Evolutionary conservation across 306 rosid species (phyloP), one percentile per base, ranked within the genome.

Genomic region (Pterocarpus santalinus): DNA sequence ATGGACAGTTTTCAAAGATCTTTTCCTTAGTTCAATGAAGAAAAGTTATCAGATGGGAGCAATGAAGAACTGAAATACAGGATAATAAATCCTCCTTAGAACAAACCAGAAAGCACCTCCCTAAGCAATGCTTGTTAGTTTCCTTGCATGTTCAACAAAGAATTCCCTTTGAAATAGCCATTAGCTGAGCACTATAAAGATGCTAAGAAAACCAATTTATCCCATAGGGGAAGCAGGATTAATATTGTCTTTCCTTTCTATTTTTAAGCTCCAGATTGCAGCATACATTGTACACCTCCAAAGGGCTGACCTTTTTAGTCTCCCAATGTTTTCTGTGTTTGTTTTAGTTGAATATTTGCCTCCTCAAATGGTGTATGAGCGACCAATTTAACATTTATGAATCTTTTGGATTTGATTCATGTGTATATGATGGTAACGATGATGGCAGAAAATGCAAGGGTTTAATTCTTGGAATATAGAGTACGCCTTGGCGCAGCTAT

Each of bases 361-460:
- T 65, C 34, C 71, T 22, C 28, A 22, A 36, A 61, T 38, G 44
- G 4, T 80, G 11, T 69, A 8, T 22, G 46, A 55, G 12, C 2
- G 5, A 62, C 49, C 65, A 49, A 72, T 61, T 35, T 41, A 38
- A 57, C 78, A 55, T 1, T 32, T 34, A 36, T 53, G 4, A n/a
- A 2, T 67, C 22, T 11, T 39, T 58, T 13, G 52, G 39, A 16
- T 67, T 52, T 9, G 47, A 5, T 15, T 43, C 2, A 10, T 34
- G 65, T 55, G 22, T 72, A 11, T 73, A 38, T 43, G 4, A 72
- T 56, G 49, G 58, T 62, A 17, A 65, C 44, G 73, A 35, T 47
- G 76, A 41, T 12, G 72, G 71, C 63, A 53, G 77, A 53, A 70
- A 77, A 44, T 44, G 53, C 38, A 65, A 47, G 56, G 16, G 36